Base-by-base conservation (phyloP, 2,329 filamentous ascomycete genomes). In the Eurotiales sp. region DNA sequence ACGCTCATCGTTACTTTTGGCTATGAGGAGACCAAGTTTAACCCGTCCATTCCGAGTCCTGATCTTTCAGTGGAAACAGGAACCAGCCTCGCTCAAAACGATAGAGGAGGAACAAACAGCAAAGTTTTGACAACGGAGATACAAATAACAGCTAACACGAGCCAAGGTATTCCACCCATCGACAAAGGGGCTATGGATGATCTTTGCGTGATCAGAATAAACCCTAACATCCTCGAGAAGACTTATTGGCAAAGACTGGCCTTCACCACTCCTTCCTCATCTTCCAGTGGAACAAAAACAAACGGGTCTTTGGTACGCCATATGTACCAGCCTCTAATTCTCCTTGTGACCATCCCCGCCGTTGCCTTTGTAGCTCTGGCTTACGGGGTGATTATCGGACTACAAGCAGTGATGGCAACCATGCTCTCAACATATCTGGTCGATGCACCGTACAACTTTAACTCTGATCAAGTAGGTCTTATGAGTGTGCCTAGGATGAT, bases 291-390 rank as follows among this genome's bases (percentile, higher is more conserved):
- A 10, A 25, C n/a, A 8, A 43, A 25, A 43, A 29, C 41, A 41
- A 17, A 19, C 11, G 21, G 7, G 11, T 12, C 25, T 17, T 29
- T 62, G 8, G 42, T 54, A 42, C 60, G 56, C 15, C 64, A 67
- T 50, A 57, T 58, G 51, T 62, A 58, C 17, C 60, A 64, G 14
- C 66, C 66, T 0, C 60, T 69, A 30, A 15, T 62, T 3, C 60
- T 67, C 17, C 54, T 73, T 7, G 57, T 59, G 25, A 53, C 55
- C 0, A 67, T 75, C 10, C 91, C 91, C 2, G 69, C 69, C 2
- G 67, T 75, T 17, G 51, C 68, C 27, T 75, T 70, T 48, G 70
- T 68, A 2, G 66, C 68, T 1, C 23, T 75, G 1, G 61, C 67
- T 27, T 74, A 71, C 23, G 72, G 69, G 1, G 62, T 67, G 7